Evolutionary conservation across 2,329 filamentous ascomycete genomes (phyloP).

Genomic region (Macrophomina tecta): DNA sequence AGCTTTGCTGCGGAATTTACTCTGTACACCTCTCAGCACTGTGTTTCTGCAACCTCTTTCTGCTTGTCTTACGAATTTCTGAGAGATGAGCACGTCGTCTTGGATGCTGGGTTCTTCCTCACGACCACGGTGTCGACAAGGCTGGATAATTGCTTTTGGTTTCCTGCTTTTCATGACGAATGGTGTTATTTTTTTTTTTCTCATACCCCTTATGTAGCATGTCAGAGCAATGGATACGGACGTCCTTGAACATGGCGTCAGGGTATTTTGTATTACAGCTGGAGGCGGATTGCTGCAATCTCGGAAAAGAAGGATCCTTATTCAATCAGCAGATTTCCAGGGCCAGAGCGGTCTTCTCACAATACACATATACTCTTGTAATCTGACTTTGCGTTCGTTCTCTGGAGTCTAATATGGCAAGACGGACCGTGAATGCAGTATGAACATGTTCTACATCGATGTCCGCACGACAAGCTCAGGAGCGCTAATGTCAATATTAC

Average conservation of each 20-base stretch:
- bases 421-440: too few relatives aligned
- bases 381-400: too few relatives aligned
- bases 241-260: conserved; percentile 14
- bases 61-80: conserved; percentile 4
- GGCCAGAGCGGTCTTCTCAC: too few relatives aligned
- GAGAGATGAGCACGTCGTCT: conserved; percentile 7
- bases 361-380: too few relatives aligned
- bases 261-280: background rate
- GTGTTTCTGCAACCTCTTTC: background rate
- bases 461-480: too few relatives aligned
- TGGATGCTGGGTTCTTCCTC: conserved; percentile 21
- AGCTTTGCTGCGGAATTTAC: background rate
- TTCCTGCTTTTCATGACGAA: conserved; percentile 19
- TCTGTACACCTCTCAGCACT: background rate
- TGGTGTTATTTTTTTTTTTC: background rate
- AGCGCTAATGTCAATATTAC: too few relatives aligned
- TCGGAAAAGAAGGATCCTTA: background rate
- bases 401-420: too few relatives aligned
- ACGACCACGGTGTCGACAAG: conserved; percentile 11
- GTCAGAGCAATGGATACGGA: conserved; percentile 23
- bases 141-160: conserved; percentile 2
- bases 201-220: conserved; percentile 25
- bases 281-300: background rate
- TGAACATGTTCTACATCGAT: too few relatives aligned
- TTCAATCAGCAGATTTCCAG: too few relatives aligned